phyloP scores from a whole-genome alignment of 805 yeast genomes.

The Lachancea quebecensis region DNA sequence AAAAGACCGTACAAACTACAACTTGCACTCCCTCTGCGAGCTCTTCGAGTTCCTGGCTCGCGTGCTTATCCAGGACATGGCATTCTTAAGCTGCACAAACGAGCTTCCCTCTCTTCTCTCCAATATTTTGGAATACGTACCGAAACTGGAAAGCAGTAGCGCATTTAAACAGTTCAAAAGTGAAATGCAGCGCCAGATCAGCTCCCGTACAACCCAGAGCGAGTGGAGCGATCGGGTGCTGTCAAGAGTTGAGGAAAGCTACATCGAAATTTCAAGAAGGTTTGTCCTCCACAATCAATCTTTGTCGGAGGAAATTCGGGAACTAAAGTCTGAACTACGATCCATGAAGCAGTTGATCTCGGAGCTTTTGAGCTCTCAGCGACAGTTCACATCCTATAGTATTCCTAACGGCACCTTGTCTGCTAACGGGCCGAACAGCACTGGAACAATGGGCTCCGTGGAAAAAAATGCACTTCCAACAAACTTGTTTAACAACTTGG shows the following conservation, averaged over 20 bases:
- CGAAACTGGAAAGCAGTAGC: constrained; percentile 22
- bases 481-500: constrained; percentile 15
- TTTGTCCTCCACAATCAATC: constrained; percentile 28
- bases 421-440: neutral
- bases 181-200: constrained; percentile 10
- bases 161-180: constrained; percentile 13
- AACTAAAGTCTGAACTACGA: constrained; percentile 24
- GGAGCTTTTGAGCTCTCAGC: constrained; percentile 24
- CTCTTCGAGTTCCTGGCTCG: constrained; percentile 29
- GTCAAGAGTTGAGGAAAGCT: constrained; percentile 9
- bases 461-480: constrained; percentile 22
- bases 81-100: constrained; percentile 21
- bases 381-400: constrained; percentile 12
- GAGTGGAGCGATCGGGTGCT: constrained; percentile 7
- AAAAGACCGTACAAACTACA: constrained; percentile 29
- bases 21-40: constrained; percentile 28
- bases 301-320: constrained; percentile 25
- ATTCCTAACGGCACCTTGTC: neutral
- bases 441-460: constrained; percentile 10
- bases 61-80: constrained; percentile 27
- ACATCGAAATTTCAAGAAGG: constrained; percentile 23
- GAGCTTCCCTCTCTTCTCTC: constrained; percentile 24
- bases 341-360: constrained; percentile 22
- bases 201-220: constrained; percentile 2
- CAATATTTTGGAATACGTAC: constrained; percentile 25